Evolutionary conservation across 371 early-diverging fungal genomes (phyloP), one percentile per base, ranked within the genome.

Genomic region (Mortierella sp.): DNA sequence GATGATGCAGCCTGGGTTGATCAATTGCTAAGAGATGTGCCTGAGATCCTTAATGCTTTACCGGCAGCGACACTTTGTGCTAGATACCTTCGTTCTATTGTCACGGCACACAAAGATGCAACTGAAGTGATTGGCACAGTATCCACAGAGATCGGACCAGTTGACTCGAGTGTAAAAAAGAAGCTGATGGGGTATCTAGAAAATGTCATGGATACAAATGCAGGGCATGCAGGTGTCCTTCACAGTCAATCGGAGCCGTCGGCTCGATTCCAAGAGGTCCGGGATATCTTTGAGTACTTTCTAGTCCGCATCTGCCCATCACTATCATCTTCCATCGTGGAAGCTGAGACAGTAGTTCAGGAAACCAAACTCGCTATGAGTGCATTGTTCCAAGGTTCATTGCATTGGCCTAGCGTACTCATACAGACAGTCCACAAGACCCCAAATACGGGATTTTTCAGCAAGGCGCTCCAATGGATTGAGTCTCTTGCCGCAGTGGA

Each of bases 1-100:
- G 81, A 75, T 18, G 81, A 81, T 63, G 75, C 81, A 28, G 64
- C 73, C 1, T 81, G 81, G 81, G 75, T 81, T 0, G 81, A 81
- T 32, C 70, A 72, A 26, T 51, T 81, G 5, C 63, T 81, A 30
- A 57, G 81, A n/a, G 81, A 81, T 51, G 81, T 81, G 12, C 81
- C 81, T 0, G 81, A 75, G 62, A 81, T 81, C 30, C 62, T 81
- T 28, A 75, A 75, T 35, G 75, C 81, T 5, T 62, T 81, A 24
- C 76, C 81, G 12, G 76, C 81, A 24, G 75, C 81, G 10, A 81
- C 81, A 1, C 73, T 81, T 2, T 81, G 81, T 20, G 81, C 81
- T 5, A 37, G 81, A 12, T 75, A 75, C 45, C 72, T 75, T 49
- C 75, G 81, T 52, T 69, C 81, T 20, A 66, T 75, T 52, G 67